Base-by-base conservation (phyloP, 169 alveolate species). In the Ichthyophthirius multifiliis region DNA sequence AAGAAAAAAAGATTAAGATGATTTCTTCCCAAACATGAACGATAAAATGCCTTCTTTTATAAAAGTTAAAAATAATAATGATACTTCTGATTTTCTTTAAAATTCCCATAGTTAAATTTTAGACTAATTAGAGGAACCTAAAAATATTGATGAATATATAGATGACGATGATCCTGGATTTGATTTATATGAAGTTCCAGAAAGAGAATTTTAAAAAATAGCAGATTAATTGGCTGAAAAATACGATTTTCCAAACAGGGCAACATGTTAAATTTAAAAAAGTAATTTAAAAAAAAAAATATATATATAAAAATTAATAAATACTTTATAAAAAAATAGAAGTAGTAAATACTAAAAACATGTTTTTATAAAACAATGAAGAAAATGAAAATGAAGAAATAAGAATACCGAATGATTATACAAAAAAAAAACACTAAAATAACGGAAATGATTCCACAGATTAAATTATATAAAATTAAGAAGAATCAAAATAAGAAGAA, bases 161-260 rank as follows among this genome's bases (percentile, higher is more conserved):
- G 94, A 94, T 74, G 96, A 94, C 83, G 98, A 92, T 41, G 98
- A 94, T 65, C 95, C 96, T 12, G 98, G 98, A 12, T 94, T 90
- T 76, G 96, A 90, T 74, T 81, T 86, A 30, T 90, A 90, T 85
- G 96, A 89, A 77, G 95, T 93, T 27, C 87, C 86, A 43, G 95
- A 90, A 64, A 93, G 86, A 76, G 92, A 94, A 74, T 91, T 94
- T 41, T 83, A 83, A 18, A 93, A 87, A 18, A 85, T 89, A 6
- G 87, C 96, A 44, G 89, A 94, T 83, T 91, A 94, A 84, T 84
- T 93, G 43, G 96, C 98, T 27, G 90, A 88, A 31, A 87, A 89
- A 62, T 88, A 79, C 64, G 89, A 90, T 45, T 94, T 92, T 77
- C 98, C 98, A 2, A 89, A 83, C 39, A 87, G 96, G 75, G 95